These are phyloP conservation scores for Nicotiana rustica DNA, from an alignment of 305 asterid genomes.

Conservation along the genomic window DNA sequence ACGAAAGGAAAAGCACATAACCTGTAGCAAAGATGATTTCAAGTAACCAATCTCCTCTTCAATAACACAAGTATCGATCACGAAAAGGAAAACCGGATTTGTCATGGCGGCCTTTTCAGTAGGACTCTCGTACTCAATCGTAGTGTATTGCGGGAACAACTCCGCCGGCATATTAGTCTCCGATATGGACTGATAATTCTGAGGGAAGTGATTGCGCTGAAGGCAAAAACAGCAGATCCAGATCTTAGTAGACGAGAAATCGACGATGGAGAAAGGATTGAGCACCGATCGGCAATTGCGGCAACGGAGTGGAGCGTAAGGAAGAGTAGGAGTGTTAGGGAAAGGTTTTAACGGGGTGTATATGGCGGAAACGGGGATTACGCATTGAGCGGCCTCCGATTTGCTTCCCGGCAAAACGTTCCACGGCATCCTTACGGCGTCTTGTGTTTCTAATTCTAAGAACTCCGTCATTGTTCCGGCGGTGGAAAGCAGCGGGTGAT, in stretches of 20 bases:
- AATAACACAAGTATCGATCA: slow-evolving; percentile 85
- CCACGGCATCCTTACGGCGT: slow-evolving; percentile 67
- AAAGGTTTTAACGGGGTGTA: slow-evolving; percentile 84
- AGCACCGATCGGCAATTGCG: slow-evolving; percentile 93
- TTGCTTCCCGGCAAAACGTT: slow-evolving; percentile 71
- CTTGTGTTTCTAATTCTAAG: slow-evolving; percentile 54
- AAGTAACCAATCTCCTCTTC: slow-evolving; percentile 93
- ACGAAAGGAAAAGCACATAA: slow-evolving; percentile 16
- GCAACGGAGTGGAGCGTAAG: slow-evolving; percentile 91
- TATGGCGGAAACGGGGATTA: slow-evolving; percentile 63
- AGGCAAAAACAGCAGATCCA: slow-evolving; percentile 98
- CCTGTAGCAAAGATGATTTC: slow-evolving; percentile 76
- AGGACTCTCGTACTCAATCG: slow-evolving; percentile 80
- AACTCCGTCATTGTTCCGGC: slow-evolving; percentile 54
- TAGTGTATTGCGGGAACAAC: slow-evolving; percentile 89
- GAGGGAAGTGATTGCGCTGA: slow-evolving; percentile 87
- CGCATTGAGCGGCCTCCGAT: slow-evolving; percentile 56
- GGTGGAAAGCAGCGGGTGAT: slow-evolving; percentile 9
- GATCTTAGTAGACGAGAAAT: slow-evolving; percentile 81
- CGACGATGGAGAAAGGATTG: slow-evolving; percentile 91
- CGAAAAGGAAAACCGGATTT: slow-evolving; percentile 73
- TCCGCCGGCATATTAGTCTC: slow-evolving; percentile 93
- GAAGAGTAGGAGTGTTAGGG: slow-evolving; percentile 73
- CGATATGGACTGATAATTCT: slow-evolving; percentile 83
- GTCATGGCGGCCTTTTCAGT: slow-evolving; percentile 54